These are phyloP conservation scores for Vanrija pseudolonga DNA, from an alignment of 1,284 basidiomycete species.

Conservation along the genomic window DNA sequence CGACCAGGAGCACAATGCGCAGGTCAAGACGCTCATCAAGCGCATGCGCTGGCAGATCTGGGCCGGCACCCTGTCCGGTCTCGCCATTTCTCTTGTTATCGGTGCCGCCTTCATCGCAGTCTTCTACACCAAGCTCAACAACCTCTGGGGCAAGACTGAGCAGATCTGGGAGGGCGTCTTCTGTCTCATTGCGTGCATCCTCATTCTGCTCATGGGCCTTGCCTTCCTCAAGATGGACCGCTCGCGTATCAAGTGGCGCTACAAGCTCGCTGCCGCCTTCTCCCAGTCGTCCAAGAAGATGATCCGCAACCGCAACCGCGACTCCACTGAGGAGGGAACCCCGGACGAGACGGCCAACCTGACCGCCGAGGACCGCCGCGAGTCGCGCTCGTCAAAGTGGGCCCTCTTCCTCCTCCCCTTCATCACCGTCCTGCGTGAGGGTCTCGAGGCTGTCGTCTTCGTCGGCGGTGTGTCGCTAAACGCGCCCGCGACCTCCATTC, in stretches of 20 bases:
- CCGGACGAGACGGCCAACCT: constrained; percentile 21
- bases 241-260: constrained; percentile 82
- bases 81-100: constrained; percentile 70
- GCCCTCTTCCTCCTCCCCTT: constrained; percentile 80
- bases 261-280: constrained; percentile 79
- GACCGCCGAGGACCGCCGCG: constrained; percentile 50
- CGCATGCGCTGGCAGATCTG: constrained; percentile 63
- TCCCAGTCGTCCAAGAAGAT: constrained; percentile 35
- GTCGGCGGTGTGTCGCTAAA: constrained; percentile 87
- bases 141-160: constrained; percentile 54
- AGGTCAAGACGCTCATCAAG: constrained; percentile 35
- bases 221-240: constrained; percentile 62
- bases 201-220: constrained; percentile 78
- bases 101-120: constrained; percentile 54
- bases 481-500: constrained; percentile 74
- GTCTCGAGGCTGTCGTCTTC: constrained; percentile 87
- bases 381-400: constrained; percentile 63
- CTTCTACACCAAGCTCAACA: constrained; percentile 55
- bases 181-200: constrained; percentile 69
- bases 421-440: constrained; percentile 82
- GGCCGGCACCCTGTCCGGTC: constrained; percentile 68
- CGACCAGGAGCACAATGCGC: constrained; percentile 12
- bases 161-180: constrained; percentile 65
- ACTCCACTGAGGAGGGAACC: constrained; percentile 12
- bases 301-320: not conserved